phyloP scores from a whole-genome alignment of 2,329 filamentous ascomycete species.

The Botryotinia globosa region DNA sequence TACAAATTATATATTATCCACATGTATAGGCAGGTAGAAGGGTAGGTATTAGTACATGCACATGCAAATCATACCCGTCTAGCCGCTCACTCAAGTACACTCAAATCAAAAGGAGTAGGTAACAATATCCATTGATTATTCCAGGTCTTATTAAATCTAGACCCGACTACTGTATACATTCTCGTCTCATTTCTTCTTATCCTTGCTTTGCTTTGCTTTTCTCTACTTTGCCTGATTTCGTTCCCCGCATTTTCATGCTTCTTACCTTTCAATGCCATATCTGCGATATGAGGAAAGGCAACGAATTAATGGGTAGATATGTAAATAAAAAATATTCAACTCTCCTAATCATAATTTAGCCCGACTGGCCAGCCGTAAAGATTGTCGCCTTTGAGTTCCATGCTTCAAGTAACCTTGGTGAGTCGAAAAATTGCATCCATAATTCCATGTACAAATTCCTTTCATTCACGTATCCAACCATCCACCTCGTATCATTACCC shows the following conservation, averaged over 20 bases:
- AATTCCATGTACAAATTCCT: neutral
- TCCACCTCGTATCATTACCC: neutral
- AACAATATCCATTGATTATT: neutral
- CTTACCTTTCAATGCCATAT: neutral
- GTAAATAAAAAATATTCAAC: neutral
- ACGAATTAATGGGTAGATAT: neutral
- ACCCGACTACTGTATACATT: neutral
- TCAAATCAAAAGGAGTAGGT: neutral
- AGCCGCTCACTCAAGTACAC: neutral
- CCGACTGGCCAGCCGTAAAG: neutral
- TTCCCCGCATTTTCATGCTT: neutral
- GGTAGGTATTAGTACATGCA: neutral
- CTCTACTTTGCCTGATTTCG: neutral
- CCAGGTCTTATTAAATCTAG: neutral
- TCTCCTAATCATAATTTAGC: neutral
- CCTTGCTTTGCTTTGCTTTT: neutral
- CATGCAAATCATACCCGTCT: neutral
- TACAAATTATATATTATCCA: neutral
- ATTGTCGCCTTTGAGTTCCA: neutral
- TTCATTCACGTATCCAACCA: neutral
- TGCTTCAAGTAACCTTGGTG: neutral
- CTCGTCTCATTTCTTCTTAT: neutral
- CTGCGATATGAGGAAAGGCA: neutral
- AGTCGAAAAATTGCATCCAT: neutral
- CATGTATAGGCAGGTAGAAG: neutral